A percentile compares a stretch with the other conserved stretches of the same genome.
Evolutionary conservation across 768 basidiomycete species (phyloP).

Genomic region (Lentinula sp.): DNA sequence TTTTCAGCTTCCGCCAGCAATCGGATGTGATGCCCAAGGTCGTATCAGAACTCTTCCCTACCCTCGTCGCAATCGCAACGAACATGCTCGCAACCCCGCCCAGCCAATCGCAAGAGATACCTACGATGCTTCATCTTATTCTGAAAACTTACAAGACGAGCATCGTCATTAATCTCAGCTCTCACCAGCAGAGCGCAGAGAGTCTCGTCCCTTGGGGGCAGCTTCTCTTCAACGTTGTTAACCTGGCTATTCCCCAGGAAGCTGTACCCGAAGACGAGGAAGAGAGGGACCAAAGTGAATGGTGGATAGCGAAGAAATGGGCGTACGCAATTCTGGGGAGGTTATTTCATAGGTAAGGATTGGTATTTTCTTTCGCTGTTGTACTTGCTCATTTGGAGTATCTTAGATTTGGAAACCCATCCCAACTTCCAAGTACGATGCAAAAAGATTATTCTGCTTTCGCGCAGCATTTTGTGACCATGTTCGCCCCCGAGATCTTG

Average conservation of each 20-base stretch:
- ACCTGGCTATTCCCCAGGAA: constrained; percentile 58
- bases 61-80: constrained; percentile 66
- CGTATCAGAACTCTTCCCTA: constrained; percentile 63
- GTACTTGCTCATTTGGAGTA: neutral
- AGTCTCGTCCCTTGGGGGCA: constrained; percentile 86
- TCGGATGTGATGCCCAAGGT: constrained; percentile 53
- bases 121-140: constrained; percentile 79
- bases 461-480: constrained; percentile 68
- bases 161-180: constrained; percentile 66
- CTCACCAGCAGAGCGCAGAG: constrained; percentile 68
- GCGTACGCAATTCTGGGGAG: constrained; percentile 76
- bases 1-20: constrained; percentile 62
- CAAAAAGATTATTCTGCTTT: constrained; percentile 65
- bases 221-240: constrained; percentile 76
- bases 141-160: constrained; percentile 84
- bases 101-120: constrained; percentile 63
- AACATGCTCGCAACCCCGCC: constrained; percentile 63
- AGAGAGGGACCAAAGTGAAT: constrained; percentile 71
- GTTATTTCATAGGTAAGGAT: constrained; percentile 62
- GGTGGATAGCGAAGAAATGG: constrained; percentile 96
- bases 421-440: constrained; percentile 72
- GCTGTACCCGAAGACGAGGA: constrained; percentile 68
- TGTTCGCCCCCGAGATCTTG: constrained; percentile 84
- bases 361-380: neutral
- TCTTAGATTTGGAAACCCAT: constrained; percentile 76